Percentiles rank a stretch among this genome's conserved stretches.
These are phyloP conservation scores for Claviceps maximensis DNA, from an alignment of 2,329 filamentous ascomycete genomes.

Conservation along the genomic window DNA sequence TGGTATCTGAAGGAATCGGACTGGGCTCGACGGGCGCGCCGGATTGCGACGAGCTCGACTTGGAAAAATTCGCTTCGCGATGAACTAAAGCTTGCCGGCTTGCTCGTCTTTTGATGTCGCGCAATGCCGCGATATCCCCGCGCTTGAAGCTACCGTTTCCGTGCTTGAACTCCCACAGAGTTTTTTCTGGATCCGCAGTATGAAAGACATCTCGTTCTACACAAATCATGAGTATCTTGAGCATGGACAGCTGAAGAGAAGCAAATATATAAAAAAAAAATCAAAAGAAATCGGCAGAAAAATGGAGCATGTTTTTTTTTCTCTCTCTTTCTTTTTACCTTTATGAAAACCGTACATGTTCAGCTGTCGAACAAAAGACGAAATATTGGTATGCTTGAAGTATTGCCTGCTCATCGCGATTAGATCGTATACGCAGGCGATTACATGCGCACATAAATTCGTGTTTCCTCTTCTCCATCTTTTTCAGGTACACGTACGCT, in stretches of 20 bases:
- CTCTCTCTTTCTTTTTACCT: constrained; percentile 39
- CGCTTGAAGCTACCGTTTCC: constrained; percentile 95
- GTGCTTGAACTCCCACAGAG: constrained; percentile 98
- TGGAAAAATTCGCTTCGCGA: constrained; percentile 73
- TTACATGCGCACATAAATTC: not conserved
- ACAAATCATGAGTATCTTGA: not conserved
- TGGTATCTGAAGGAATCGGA: constrained; percentile 54
- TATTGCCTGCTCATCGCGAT: constrained; percentile 57
- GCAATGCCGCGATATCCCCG: constrained; percentile 76
- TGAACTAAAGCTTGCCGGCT: constrained; percentile 89
- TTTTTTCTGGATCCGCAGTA: constrained; percentile 82
- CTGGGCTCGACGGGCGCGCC: constrained; percentile 76
- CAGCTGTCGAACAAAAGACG: constrained; percentile 90
- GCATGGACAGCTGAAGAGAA: not conserved
- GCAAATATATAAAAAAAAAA: not conserved
- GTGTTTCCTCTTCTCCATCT: not conserved
- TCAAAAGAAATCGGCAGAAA: too few species aligned
- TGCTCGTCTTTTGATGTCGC: constrained; percentile 90
- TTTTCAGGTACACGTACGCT: constrained; percentile 50
- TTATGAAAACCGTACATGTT: constrained; percentile 99
- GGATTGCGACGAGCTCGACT: constrained; percentile 62
- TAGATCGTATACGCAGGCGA: constrained; percentile 3
- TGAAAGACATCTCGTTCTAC: constrained; percentile 97
- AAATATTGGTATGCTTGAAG: constrained; percentile 99
- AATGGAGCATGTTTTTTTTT: too few species aligned